phyloP scores from a whole-genome alignment of 441 rosid genomes.

The Gossypium davidsonii region DNA sequence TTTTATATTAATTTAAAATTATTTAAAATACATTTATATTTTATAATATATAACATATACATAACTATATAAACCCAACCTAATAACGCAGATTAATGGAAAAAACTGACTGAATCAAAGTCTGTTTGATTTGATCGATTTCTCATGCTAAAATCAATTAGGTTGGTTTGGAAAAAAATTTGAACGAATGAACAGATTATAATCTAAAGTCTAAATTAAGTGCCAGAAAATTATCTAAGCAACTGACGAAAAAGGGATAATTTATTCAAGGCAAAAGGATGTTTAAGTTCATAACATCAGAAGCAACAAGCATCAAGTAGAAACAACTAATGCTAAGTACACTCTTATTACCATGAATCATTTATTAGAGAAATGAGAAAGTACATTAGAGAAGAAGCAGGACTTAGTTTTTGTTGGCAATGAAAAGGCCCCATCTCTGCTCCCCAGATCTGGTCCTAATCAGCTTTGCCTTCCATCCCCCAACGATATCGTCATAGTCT shows the following conservation, averaged over 20 bases:
- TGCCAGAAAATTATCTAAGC: not conserved
- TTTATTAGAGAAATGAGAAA: not conserved
- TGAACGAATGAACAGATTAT: too few species aligned
- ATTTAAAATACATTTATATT: too few species aligned
- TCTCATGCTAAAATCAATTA: too few species aligned
- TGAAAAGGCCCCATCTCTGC: constrained; percentile 89
- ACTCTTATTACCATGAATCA: not conserved
- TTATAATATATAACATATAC: too few species aligned
- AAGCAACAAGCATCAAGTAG: not conserved
- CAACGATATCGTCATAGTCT: constrained; percentile 84
- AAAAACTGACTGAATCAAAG: too few species aligned
- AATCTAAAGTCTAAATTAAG: not conserved
- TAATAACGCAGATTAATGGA: too few species aligned
- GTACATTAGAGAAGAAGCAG: not conserved
- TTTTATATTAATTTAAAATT: too few species aligned
- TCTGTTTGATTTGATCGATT: too few species aligned
- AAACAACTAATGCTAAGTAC: not conserved
- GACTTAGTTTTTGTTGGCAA: constrained; percentile 52
- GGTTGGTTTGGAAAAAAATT: too few species aligned
- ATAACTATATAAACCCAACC: too few species aligned
- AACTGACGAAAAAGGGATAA: not conserved
- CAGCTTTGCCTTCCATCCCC: constrained; percentile 91
- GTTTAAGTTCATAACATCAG: not conserved
- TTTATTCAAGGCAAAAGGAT: not conserved
- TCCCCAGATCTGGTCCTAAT: constrained; percentile 61